These are phyloP conservation scores for Zygoascus meyerae DNA, from an alignment of 1,139 yeast species.

Conservation along the genomic window DNA sequence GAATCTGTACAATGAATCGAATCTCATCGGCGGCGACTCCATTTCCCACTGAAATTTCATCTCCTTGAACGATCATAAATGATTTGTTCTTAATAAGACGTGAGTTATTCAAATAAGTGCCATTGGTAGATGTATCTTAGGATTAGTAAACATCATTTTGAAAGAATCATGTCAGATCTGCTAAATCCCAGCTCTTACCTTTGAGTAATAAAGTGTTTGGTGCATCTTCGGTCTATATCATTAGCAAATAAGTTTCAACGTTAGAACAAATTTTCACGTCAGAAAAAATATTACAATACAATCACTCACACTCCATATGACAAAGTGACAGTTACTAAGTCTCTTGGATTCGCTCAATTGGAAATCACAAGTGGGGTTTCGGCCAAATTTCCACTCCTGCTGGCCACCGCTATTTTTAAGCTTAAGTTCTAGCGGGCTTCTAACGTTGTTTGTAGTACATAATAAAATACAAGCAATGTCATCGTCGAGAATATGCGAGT, in stretches of 20 bases:
- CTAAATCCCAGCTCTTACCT: slow-evolving; percentile 10
- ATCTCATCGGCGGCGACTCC: slow-evolving; percentile 78
- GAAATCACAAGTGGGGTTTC: slow-evolving; percentile 61
- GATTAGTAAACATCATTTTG: background rate
- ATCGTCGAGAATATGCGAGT: background rate
- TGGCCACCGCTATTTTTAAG: slow-evolving; percentile 12
- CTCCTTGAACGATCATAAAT: slow-evolving; percentile 83
- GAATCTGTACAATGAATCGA: slow-evolving; percentile 63
- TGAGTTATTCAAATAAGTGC: slow-evolving; percentile 75
- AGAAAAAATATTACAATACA: background rate
- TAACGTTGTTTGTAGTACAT: slow-evolving; percentile 14
- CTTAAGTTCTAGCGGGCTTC: slow-evolving; percentile 12
- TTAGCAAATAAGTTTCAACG: background rate
- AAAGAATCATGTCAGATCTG: background rate
- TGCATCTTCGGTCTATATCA: slow-evolving; percentile 12
- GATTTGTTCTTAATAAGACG: slow-evolving; percentile 74
- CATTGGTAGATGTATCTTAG: slow-evolving; percentile 57
- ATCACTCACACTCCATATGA: slow-evolving; percentile 15
- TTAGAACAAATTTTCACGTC: background rate
- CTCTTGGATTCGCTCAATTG: slow-evolving; percentile 59
- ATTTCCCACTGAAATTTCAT: slow-evolving; percentile 83
- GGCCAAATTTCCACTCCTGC: slow-evolving; percentile 65
- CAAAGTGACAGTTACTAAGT: slow-evolving; percentile 74
- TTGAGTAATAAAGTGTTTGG: slow-evolving; percentile 15
- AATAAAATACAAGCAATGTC: slow-evolving; percentile 15